Evolutionary conservation across 495 filamentous ascomycete genomes (phyloP), one percentile per base, ranked within the genome.

Genomic region (Hyaloscypha variabilis): DNA sequence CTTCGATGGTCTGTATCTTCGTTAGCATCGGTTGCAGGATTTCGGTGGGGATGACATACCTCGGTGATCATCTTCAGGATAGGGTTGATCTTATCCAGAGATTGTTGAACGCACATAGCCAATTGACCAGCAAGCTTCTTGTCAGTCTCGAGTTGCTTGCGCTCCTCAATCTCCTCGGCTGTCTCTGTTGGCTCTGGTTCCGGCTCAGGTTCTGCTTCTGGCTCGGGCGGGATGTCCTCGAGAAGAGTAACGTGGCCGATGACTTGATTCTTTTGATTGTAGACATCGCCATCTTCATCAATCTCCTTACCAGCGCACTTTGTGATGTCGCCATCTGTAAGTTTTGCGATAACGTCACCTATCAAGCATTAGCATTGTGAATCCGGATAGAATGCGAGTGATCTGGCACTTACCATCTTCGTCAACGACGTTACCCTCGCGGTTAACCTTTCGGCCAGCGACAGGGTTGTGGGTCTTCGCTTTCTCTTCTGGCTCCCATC

Each of bases 61-160:
- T 94, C 89, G 3, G 85, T 89, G 77, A 97, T 97, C 83, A 92
- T 86, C 75, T 92, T 92, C 83, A 89, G 90, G 67, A 97, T 83
- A 3, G 94, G 94, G 68, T 90, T 86, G 71, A 97, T 85, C 69
- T 86, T 88, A 63, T 97, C 93, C 1, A 97, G 79, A 3, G 91
- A 92, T 73, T 92, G 88, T 64, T 85, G 80, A 69, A 96, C 85
- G 74, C 93, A 92, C 58, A 72, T 75, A 8, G 82, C 74, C 84
- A 97, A 92, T 81, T 91, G 90, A 49, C 85, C 82, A 0, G 94
- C 94, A 58, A 97, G 81, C 77, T 93, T 85, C 54, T 77, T 79
- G 72, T 96, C 91, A 55, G 88, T 77, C 71, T 90, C 88, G 2
- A 80, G 76, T 74, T 88, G 82, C 59, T 82, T 79, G 26, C 85